Conservation (phyloP, 306 rosid species). For the Cotoneaster glaucophyllus region DNA sequence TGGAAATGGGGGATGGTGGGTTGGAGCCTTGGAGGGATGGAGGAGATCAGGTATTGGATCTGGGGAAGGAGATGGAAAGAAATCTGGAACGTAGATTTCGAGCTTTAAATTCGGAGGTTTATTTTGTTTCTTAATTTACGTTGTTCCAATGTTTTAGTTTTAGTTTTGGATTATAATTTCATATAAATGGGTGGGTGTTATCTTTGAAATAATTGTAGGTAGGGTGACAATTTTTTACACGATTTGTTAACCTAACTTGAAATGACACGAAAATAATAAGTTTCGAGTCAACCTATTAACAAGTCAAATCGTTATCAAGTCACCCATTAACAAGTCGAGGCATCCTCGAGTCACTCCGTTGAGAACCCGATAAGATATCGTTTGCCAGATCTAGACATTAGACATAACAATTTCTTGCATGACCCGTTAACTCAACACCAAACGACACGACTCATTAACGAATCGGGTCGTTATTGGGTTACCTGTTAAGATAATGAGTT, state of each 20-base stretch:
- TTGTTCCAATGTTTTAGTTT: not conserved
- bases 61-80: not conserved
- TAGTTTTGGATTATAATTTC: not conserved
- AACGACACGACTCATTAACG: no score
- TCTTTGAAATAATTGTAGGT: no score
- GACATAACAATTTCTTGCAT: no score
- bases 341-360: no score
- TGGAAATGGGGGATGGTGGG: not conserved
- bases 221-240: no score
- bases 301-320: rapidly evolving
- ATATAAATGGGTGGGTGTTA: no score
- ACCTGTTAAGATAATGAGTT: no score
- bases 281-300: rapidly evolving
- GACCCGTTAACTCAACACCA: rapidly evolving
- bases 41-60: not conserved
- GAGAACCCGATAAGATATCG: no score
- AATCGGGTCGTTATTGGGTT: no score
- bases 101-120: not conserved
- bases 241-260: rapidly evolving
- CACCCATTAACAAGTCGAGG: no score
- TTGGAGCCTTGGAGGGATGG: not conserved
- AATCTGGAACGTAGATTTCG: not conserved
- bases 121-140: not conserved
- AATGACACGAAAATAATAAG: no score
- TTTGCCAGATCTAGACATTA: no score